Evolutionary conservation across 805 yeast genomes (phyloP).

Genomic region (Cyberlindnera mrakii): DNA sequence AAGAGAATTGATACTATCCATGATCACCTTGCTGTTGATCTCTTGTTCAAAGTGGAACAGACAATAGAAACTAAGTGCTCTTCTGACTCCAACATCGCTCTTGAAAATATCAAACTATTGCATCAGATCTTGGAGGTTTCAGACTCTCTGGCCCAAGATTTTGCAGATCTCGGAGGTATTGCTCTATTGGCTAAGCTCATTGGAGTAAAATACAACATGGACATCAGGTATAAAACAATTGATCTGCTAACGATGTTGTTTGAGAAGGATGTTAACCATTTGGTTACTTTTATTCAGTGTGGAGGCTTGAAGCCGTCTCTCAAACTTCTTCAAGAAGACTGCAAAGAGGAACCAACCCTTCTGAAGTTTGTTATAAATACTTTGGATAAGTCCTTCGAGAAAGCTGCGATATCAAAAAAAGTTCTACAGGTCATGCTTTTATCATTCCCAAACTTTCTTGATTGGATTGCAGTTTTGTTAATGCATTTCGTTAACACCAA

Average conservation of each 20-base stretch:
- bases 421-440: conserved; percentile 36
- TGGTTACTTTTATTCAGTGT: conserved; percentile 36
- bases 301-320: conserved; percentile 39
- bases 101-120: background rate
- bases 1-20: background rate
- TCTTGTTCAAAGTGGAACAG: conserved; percentile 1
- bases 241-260: conserved; percentile 13
- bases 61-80: background rate
- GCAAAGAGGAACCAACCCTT: conserved; percentile 32
- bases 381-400: conserved; percentile 30
- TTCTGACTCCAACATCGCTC: background rate
- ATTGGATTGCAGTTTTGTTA: conserved; percentile 35
- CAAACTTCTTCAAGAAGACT: conserved; percentile 40
- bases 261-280: conserved; percentile 24
- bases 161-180: conserved; percentile 19
- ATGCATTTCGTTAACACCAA: conserved; percentile 22
- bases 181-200: conserved; percentile 7
- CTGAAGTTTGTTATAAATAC: conserved; percentile 33
- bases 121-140: background rate
- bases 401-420: conserved; percentile 33
- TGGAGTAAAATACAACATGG: background rate
- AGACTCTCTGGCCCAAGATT: background rate
- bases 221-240: conserved; percentile 2
- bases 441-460: conserved; percentile 29
- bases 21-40: background rate